Evolutionary conservation across 2,329 filamentous ascomycete genomes (phyloP), one percentile per base, ranked within the genome.

Genomic region (Verticillium albo-atrum): DNA sequence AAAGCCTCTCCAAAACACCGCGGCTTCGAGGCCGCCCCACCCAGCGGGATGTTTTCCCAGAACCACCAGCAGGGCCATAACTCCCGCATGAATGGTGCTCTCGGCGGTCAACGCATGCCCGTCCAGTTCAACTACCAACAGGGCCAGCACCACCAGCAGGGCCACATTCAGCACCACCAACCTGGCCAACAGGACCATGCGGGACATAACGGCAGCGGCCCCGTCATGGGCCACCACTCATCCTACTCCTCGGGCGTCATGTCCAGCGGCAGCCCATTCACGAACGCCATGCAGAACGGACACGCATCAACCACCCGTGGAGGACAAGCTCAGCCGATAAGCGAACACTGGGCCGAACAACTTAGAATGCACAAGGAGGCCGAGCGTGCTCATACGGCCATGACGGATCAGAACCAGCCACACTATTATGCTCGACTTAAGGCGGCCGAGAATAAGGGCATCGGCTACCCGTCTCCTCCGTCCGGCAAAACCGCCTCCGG

Each of bases 321-420:
- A 32, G 78, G 76, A 3, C 83, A 84, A 63, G 74, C 75, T 27
- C 82, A 82, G 58, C 80, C 78, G 58, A 74, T 81, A 52, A 86
- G 77, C 63, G 86, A 88, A 66, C 90, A 96, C 74, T 98, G 93
- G 93, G 87, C 89, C 64, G 89, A 95, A 70, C 95, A 99, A 76
- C 76, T 97, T 64, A 87, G 90, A 63, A 78, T 93, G 68, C 89
- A 88, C 63, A 90, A 93, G 65, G 89, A 92, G 63, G 86, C 91
- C 68, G 91, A 84, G 79, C 87, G 79, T 77, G 87, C 80, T 75
- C 89, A 82, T 82, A 84, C 72, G 78, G 91, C 82, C 81, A 95
- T 87, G 85, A 83, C 79, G 6, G 85, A 88, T 54, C 82, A 86
- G 65, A 82, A 85, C 66, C 82, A 86, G 63, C 84, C 85, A 4